Conservation (phyloP, 768 basidiomycete species). For the Strobilomyces confusus region DNA sequence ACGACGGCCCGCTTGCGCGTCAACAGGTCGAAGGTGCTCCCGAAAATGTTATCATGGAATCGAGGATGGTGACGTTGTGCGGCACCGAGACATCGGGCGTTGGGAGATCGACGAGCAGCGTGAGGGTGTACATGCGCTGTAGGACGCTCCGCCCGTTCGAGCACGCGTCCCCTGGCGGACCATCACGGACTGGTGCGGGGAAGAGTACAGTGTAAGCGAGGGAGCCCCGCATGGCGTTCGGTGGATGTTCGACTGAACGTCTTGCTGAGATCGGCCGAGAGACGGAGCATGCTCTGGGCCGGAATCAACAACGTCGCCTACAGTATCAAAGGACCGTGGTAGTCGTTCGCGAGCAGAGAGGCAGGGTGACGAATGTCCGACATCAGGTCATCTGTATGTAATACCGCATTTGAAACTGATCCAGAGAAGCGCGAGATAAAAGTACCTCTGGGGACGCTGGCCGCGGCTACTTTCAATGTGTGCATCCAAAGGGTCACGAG, state of each 20-base stretch:
- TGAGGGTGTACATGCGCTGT: conserved; percentile 67
- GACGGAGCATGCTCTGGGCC: conserved; percentile 52
- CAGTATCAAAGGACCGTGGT: conserved; percentile 55
- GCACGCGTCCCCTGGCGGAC: conserved; percentile 1
- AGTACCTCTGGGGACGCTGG: conserved; percentile 47
- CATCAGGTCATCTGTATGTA: conserved; percentile 54
- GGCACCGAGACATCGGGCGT: conserved; percentile 99
- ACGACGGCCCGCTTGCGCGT: conserved; percentile 75
- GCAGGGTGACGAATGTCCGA: conserved; percentile 54
- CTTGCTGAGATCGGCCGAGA: conserved; percentile 75
- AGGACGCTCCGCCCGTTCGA: conserved; percentile 8
- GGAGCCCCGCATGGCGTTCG: conserved; percentile 92
- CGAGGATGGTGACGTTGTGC: conserved; percentile 98
- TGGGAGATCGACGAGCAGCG: conserved; percentile 88
- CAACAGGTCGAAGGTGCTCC: conserved; percentile 84
- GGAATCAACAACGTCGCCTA: conserved; percentile 72
- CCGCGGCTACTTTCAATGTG: conserved; percentile 55
- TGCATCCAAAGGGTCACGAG: conserved; percentile 85
- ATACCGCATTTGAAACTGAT: not conserved
- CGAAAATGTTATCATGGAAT: conserved; percentile 91
- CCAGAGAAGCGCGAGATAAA: not conserved
- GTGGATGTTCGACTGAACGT: conserved; percentile 91
- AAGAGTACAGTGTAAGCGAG: conserved; percentile 81
- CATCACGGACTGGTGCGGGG: conserved; percentile 20
- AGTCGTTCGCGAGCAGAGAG: conserved; percentile 21